Evolutionary conservation across 805 yeast species (phyloP).

Genomic region (Tetrapisispora arboricola): DNA sequence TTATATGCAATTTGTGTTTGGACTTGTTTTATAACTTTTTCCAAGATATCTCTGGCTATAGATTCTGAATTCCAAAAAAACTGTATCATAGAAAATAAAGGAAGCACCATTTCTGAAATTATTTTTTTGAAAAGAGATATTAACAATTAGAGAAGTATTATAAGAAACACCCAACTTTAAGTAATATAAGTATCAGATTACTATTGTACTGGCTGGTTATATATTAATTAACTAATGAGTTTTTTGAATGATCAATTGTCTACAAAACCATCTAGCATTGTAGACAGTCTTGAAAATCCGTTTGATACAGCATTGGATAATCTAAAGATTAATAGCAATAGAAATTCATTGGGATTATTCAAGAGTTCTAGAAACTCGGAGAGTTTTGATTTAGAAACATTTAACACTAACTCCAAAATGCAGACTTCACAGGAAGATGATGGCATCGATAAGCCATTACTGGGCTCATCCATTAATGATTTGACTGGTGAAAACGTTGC

Average conservation of each 20-base stretch:
- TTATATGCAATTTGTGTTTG: too few species aligned
- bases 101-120: too few species aligned
- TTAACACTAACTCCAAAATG: background rate
- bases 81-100: too few species aligned
- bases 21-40: too few species aligned
- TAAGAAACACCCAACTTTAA: too few species aligned
- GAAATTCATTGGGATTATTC: background rate
- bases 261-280: background rate
- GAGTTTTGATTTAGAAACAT: background rate
- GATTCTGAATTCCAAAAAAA: too few species aligned
- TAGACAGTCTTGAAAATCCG: background rate
- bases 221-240: background rate
- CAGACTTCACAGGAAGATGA: background rate
- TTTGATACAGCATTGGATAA: slow-evolving; percentile 57
- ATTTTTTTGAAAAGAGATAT: too few species aligned
- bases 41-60: too few species aligned
- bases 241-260: background rate
- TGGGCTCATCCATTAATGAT: slow-evolving; percentile 1
- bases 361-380: background rate
- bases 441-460: background rate
- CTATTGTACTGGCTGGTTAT: background rate
- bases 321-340: slow-evolving; percentile 33
- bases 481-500: background rate
- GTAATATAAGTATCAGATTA: too few species aligned
- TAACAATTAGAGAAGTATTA: too few species aligned